Base-by-base conservation (phyloP, 2,329 filamentous ascomycete genomes). In the Xylaria sp. region DNA sequence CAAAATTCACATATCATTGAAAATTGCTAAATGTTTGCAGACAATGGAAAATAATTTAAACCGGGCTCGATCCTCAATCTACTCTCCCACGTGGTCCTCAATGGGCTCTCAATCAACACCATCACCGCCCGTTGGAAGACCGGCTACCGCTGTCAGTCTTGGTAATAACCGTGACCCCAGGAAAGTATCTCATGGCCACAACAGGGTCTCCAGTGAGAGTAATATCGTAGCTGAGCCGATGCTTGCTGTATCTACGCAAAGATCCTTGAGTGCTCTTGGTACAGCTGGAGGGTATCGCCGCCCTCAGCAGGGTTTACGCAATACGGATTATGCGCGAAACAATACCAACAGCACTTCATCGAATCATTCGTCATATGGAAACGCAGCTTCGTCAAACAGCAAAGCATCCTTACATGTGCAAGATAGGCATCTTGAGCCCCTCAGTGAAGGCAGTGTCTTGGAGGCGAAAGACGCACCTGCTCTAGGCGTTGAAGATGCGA, bases 1-100 rank as follows among this genome's bases (percentile, higher is more conserved):
- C 36, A 51, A 33, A 33, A 20, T 13, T n/a, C 62, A 10, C 61
- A 46, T 25, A n/a, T 25, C 8, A n/a, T 51, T 51, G 46, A 43
- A 4, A 8, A n/a, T 28, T 59, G 58, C 76, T 80, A 71, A 81
- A 68, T 54, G 43, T 46, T 64, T 59, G 25, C 79, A 97, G 94
- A 92, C 93, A 39, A 97, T 98, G 94, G 95, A 98, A 81, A 94
- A 92, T 46, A 98, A 98, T 75, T 84, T 98, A 23, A 91, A 87
- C 66, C 91, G 93, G 69, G 94, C 94, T 36, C 89, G 93, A 75
- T 89, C 88, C 71, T 91, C 91, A 10, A 83, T 93, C 28, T 84
- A 88, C 55, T 82, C 84, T 76, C 81, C 80, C 71, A 78, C 81
- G 46, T 77, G 80, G 13, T 80, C 78, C 4, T 73, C 72, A 15